A percentile compares a stretch with the other conserved stretches of the same genome.
These are phyloP conservation scores for Collybia nuda DNA, from an alignment of 768 basidiomycete species.

Conservation along the genomic window DNA sequence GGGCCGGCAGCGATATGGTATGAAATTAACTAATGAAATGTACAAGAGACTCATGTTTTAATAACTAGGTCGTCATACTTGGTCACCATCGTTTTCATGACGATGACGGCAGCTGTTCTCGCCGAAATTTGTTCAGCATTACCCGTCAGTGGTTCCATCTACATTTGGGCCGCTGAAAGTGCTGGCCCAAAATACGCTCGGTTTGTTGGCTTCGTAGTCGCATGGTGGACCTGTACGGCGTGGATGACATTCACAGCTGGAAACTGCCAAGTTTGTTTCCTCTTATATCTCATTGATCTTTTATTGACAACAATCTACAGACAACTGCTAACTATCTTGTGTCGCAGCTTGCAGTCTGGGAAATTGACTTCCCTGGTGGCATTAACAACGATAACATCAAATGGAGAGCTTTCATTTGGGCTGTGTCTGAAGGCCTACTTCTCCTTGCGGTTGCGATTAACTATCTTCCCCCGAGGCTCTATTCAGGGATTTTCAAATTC, in stretches of 20 bases:
- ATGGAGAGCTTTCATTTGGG: slow-evolving; percentile 88
- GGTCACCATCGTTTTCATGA: slow-evolving; percentile 83
- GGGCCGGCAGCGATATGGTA: slow-evolving; percentile 88
- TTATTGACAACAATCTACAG: slow-evolving; percentile 32
- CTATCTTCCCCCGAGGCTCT: slow-evolving; percentile 75
- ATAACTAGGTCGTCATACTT: slow-evolving; percentile 76
- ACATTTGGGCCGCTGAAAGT: slow-evolving; percentile 93
- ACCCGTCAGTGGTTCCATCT: slow-evolving; percentile 87
- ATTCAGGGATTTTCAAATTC: slow-evolving; percentile 76
- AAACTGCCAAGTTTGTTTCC: slow-evolving; percentile 70
- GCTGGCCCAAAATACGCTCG: slow-evolving; percentile 86
- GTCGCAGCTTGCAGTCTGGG: slow-evolving; percentile 80
- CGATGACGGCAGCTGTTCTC: slow-evolving; percentile 81
- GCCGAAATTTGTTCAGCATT: slow-evolving; percentile 92
- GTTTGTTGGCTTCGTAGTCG: slow-evolving; percentile 86
- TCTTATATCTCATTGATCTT: not conserved
- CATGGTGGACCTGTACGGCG: slow-evolving; percentile 94
- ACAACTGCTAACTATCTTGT: slow-evolving; percentile 89
- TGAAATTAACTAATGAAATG: not conserved
- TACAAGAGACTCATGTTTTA: slow-evolving; percentile 5
- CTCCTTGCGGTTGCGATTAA: slow-evolving; percentile 78
- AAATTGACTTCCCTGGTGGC: slow-evolving; percentile 82
- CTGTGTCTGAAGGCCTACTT: slow-evolving; percentile 71
- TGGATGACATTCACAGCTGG: slow-evolving; percentile 94
- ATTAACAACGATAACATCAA: slow-evolving; percentile 67